Base-by-base conservation (phyloP, 2,329 filamentous ascomycete genomes). In the Colletotrichum tanaceti region DNA sequence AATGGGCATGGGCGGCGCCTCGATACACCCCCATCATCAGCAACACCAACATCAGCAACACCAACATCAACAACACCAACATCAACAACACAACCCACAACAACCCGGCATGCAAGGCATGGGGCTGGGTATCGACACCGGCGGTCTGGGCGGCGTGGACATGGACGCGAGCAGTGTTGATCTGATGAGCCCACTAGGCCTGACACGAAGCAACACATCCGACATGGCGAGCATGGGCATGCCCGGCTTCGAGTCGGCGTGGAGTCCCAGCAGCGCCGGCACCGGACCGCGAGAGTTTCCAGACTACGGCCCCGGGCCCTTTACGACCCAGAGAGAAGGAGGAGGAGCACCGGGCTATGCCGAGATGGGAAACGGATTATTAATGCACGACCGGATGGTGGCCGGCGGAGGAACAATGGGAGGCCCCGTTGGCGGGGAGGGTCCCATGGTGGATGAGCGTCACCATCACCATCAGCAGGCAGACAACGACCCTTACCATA, bases 211-310 rank as follows among this genome's bases (percentile, higher is more conserved):
- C 62, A 67, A 70, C 53, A 67, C 52, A 10, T 57, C 54, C n/a
- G 59, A 68, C n/a, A 68, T 70, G 65, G 38, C 68, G 4, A 46
- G 44, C 3, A 70, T 70, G 59, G 55, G 65, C n/a, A 70, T 70
- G 65, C 43, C 58, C 9, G 68, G 50, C 3, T 64, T 68, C n/a
- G 65, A 68, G 16, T 43, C 68, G 1, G 57, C 60, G 13, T 70
- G 68, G 68, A 70, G 68, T 16, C 68, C 68, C n/a, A 50, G 58
- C 22, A 70, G 65, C 43, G 65, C 47, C 18, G 65, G 60, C 5
- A 68, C 65, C 16, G 59, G 62, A 6, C 50, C 66, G 22, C 32
- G 66, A n/a, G 66, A 68, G 18, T 70, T 58, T 20, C 22, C 55
- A 7, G 68, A 70, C 1, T 55, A 68, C n/a, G 41, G 55, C 57